phyloP scores from a whole-genome alignment of 441 rosid genomes.

The Populus hybrid region DNA sequence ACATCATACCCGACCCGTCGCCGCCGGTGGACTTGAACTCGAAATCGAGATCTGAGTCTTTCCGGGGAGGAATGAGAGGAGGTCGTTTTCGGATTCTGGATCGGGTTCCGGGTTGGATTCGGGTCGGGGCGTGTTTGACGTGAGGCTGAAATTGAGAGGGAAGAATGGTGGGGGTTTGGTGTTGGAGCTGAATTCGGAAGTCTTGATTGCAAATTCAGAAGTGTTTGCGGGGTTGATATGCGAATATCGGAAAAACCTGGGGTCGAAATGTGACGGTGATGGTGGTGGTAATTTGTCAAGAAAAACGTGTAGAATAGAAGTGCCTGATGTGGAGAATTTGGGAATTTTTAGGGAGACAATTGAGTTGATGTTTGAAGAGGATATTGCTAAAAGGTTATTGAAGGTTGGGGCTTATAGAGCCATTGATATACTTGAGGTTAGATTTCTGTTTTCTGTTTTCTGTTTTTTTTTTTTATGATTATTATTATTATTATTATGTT shows the following conservation, averaged over 20 bases:
- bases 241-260: slow-evolving; percentile 20
- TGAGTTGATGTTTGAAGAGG: slow-evolving; percentile 79
- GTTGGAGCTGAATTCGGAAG: slow-evolving; percentile 63
- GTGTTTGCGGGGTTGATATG: slow-evolving; percentile 54
- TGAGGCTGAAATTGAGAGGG: slow-evolving; percentile 68
- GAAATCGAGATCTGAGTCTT: slow-evolving; percentile 45
- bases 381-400: slow-evolving; percentile 47
- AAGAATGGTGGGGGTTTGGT: slow-evolving; percentile 62
- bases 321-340: slow-evolving; percentile 73
- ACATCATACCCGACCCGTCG: slow-evolving; percentile 23
- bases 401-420: slow-evolving; percentile 68
- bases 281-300: slow-evolving; percentile 18
- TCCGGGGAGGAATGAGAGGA: slow-evolving; percentile 30
- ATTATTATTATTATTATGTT: neutral
- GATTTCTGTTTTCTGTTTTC: slow-evolving; percentile 6
- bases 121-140: slow-evolving; percentile 39
- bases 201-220: slow-evolving; percentile 56
- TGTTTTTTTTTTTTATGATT: neutral
- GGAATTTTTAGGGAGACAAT: slow-evolving; percentile 67
- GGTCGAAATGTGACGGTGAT: slow-evolving; percentile 14
- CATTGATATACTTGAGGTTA: slow-evolving; percentile 81
- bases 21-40: slow-evolving; percentile 23
- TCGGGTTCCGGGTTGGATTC: slow-evolving; percentile 21
- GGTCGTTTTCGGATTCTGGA: slow-evolving; percentile 1
- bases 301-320: slow-evolving; percentile 67